Evolutionary conservation across 306 rosid species (phyloP), one percentile per base, ranked within the genome.

Genomic region (Delonix regia): DNA sequence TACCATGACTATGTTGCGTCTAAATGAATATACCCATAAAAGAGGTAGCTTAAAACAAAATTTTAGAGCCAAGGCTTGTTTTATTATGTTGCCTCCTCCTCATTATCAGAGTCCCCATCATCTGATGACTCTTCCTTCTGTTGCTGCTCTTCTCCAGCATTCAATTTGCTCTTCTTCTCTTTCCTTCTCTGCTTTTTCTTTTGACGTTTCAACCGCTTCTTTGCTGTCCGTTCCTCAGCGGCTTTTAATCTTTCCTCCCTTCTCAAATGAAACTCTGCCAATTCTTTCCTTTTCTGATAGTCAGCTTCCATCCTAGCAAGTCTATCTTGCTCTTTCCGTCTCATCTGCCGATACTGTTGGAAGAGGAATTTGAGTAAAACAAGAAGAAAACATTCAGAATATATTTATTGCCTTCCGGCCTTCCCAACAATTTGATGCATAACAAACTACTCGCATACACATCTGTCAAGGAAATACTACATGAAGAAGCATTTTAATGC

Each of bases 291-390:
- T 80, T 63, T 83, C 75, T 89, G 92, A 80, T 90, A 92, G 84
- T 95, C 98, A 7, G 68, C 88, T 16, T 95, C 99, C 99, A 95
- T 91, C 85, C 99, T 90, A 53, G 97, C 83, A 73, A 95, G 88
- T 76, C 97, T 87, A 67, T 95, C 98, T 85, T 95, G 99, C 85
- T 95, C 99, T 87, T 84, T 95, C 71, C 98, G 92, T 83, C 99
- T 88, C 98, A 86, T 95, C 70, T 95, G 99, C 52, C 97, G 92
- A 85, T 95, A 95, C 99, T 88, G 87, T 82, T 56, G 78, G 27
- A 61, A 80, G 81, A 77, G 60, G 22, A 69, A 79, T 75, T 66
- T 18, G 51, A 80, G 81, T 75, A 65, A 33, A 6, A 69, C 9
- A 45, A 69, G 22, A 30, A 74, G 21, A 30, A 25, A 76, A 44